Evolutionary conservation across 2,329 filamentous ascomycete genomes (phyloP).

Genomic region (Cyclaneusma minus): DNA sequence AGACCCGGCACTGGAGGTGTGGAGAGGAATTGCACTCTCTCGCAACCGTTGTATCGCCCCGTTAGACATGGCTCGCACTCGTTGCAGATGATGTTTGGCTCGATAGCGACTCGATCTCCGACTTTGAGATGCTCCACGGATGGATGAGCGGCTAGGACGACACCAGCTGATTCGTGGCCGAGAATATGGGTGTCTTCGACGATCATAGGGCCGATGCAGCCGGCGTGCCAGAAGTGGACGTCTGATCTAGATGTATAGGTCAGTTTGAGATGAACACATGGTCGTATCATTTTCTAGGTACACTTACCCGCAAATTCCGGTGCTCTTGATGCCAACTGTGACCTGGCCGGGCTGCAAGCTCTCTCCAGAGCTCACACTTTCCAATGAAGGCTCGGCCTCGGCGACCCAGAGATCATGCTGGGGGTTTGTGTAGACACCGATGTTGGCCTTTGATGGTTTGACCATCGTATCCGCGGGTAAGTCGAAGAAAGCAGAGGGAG

Average conservation of each 20-base stretch:
- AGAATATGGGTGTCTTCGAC: constrained; percentile 80
- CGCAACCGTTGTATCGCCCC: constrained; percentile 90
- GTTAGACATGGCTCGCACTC: constrained; percentile 82
- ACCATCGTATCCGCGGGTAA: constrained; percentile 19
- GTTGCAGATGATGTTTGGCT: constrained; percentile 87
- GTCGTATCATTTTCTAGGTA: too few relatives aligned
- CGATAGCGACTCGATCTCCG: constrained; percentile 84
- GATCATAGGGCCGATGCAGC: constrained; percentile 92
- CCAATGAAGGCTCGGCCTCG: constrained; percentile 59
- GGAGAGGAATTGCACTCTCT: constrained; percentile 70
- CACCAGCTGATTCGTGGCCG: constrained; percentile 84
- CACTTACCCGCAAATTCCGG: constrained; percentile 80
- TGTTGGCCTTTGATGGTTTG: constrained; percentile 61
- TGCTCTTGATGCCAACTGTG: constrained; percentile 78
- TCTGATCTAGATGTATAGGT: too few relatives aligned
- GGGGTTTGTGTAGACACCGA: constrained; percentile 92
- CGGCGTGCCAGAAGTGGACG: constrained; percentile 94
- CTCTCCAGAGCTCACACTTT: constrained; percentile 54
- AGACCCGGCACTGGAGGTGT: constrained; percentile 82
- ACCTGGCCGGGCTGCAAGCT: constrained; percentile 70
- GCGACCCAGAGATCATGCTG: constrained; percentile 82
- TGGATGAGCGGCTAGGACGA: constrained; percentile 66
- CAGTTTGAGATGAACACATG: not conserved
- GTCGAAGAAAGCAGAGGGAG: not conserved
- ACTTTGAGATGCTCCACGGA: constrained; percentile 64